Evolutionary conservation across 352 stramenopile species (phyloP).

Genomic region (Globisporangium middletonii): DNA sequence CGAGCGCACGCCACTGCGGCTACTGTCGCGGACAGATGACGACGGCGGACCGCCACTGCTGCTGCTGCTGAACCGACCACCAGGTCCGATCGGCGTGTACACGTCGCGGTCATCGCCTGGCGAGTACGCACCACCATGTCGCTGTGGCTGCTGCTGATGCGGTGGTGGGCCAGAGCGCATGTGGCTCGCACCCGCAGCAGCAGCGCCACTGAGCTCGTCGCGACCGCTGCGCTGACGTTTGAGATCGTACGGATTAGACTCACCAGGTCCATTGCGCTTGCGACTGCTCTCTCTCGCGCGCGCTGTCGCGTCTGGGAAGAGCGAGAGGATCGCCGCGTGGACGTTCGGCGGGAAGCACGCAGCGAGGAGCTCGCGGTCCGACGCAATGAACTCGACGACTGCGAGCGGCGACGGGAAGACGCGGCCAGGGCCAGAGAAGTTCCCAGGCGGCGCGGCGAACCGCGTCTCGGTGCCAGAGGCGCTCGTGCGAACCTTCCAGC

Average conservation of each 20-base stretch:
- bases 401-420: conserved; percentile 58
- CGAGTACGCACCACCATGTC: conserved; percentile 2
- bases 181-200: neutral
- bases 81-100: neutral
- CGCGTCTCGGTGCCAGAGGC: conserved; percentile 26
- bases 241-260: neutral
- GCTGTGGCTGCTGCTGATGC: neutral
- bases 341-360: conserved; percentile 71
- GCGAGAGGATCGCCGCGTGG: conserved; percentile 60
- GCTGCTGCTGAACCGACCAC: neutral
- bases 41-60: no score
- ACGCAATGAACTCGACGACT: conserved; percentile 73
- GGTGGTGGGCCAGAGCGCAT: neutral
- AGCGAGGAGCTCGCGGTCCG: conserved; percentile 46
- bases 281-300: neutral
- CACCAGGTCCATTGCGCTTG: conserved; percentile 1
- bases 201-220: conserved; percentile 3
- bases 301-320: conserved; percentile 34
- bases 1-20: neutral
- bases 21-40: neutral
- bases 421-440: conserved; percentile 19
- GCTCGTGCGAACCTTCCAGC: conserved; percentile 52
- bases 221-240: conserved; percentile 18
- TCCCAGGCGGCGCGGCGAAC: conserved; percentile 32
- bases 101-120: conserved; percentile 2